Conservation (phyloP, 2,329 filamentous ascomycete species). For the Aurifilum marmelostoma region DNA sequence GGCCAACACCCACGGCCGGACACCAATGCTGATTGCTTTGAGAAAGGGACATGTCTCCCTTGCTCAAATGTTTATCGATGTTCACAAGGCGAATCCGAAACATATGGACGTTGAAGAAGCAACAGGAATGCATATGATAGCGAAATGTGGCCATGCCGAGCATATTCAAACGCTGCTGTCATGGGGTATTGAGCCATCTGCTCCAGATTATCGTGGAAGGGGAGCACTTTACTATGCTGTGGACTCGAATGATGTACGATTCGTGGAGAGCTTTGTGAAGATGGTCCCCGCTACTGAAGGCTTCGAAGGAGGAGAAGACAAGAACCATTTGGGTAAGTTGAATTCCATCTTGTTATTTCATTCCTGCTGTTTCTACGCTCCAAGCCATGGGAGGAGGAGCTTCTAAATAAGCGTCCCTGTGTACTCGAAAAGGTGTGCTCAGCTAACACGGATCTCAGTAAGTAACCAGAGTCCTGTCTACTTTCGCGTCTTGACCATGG, state of each 20-base stretch:
- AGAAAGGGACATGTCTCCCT: neutral
- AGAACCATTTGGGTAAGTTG: neutral
- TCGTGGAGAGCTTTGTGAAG: neutral
- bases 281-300: neutral
- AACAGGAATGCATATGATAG: neutral
- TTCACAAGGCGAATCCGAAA: neutral
- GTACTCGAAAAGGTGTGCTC: neutral
- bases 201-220: neutral
- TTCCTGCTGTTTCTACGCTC: too few species aligned
- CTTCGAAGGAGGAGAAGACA: neutral
- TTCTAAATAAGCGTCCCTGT: neutral
- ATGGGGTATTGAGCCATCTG: neutral
- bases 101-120: neutral
- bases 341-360: neutral
- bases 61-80: neutral
- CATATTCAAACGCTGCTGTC: neutral
- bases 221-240: neutral
- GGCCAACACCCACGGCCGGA: neutral
- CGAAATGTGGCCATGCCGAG: neutral
- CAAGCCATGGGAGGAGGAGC: too few species aligned
- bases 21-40: neutral
- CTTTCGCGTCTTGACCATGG: neutral
- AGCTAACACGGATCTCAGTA: neutral
- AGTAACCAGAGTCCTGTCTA: neutral
- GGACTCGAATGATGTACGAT: neutral